phyloP scores from a whole-genome alignment of 2,329 filamentous ascomycete species.

The Pseudovirgaria hyperparasitica region DNA sequence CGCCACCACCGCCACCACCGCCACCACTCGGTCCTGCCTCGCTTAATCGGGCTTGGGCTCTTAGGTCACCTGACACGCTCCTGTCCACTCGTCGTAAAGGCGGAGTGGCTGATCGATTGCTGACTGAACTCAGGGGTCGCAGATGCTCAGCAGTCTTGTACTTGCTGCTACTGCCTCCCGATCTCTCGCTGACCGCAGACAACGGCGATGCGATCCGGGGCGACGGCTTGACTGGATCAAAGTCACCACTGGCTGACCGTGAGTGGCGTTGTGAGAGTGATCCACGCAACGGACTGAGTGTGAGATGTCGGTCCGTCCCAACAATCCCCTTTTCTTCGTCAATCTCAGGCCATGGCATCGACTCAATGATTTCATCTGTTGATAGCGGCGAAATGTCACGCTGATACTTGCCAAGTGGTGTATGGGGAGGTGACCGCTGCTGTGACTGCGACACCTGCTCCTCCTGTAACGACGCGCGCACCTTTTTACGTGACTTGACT shows the following conservation, averaged over 20 bases:
- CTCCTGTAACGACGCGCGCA: slow-evolving; percentile 21
- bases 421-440: slow-evolving; percentile 10
- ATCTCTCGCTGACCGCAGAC: slow-evolving; percentile 32
- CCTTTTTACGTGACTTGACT: slow-evolving; percentile 25
- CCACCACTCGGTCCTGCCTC: slow-evolving; percentile 19
- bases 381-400: slow-evolving; percentile 15
- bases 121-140: slow-evolving; percentile 50
- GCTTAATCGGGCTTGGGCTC: slow-evolving; percentile 52
- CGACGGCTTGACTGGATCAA: slow-evolving; percentile 23
- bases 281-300: slow-evolving; percentile 20
- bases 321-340: slow-evolving; percentile 35
- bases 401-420: not conserved
- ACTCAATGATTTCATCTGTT: slow-evolving; percentile 21
- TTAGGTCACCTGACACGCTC: slow-evolving; percentile 62
- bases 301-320: slow-evolving; percentile 28
- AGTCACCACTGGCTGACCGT: slow-evolving; percentile 13
- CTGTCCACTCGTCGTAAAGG: slow-evolving; percentile 58
- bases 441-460: slow-evolving; percentile 19
- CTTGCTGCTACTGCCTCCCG: slow-evolving; percentile 26
- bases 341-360: slow-evolving; percentile 25
- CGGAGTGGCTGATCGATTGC: slow-evolving; percentile 48
- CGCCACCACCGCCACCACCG: not conserved
- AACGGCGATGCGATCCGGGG: slow-evolving; percentile 16
- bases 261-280: slow-evolving; percentile 22
- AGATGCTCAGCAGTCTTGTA: slow-evolving; percentile 31